phyloP scores from a whole-genome alignment of 495 filamentous ascomycete genomes.

The Lophiotrema nucula region DNA sequence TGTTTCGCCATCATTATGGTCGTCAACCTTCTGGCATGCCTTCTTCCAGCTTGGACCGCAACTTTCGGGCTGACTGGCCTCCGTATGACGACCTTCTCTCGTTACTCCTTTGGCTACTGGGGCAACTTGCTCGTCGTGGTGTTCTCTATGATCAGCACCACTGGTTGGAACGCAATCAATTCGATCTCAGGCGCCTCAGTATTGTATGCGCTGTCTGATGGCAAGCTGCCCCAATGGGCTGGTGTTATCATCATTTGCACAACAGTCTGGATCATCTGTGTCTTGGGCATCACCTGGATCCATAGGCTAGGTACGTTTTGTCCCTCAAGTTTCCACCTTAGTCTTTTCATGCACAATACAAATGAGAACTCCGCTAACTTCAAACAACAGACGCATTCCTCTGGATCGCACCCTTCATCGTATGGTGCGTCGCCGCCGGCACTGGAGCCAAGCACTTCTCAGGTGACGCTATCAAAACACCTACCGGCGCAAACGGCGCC shows the following conservation, averaged over 20 bases:
- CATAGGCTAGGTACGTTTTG: too few relatives aligned
- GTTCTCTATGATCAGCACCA: constrained; percentile 31
- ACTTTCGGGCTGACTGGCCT: constrained; percentile 42
- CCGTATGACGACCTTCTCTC: constrained; percentile 46
- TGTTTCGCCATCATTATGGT: constrained; percentile 32
- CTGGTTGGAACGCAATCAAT: constrained; percentile 33
- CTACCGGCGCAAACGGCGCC: constrained; percentile 26
- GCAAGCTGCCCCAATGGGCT: constrained; percentile 24
- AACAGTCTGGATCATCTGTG: constrained; percentile 30
- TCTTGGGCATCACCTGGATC: constrained; percentile 31
- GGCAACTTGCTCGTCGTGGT: constrained; percentile 28
- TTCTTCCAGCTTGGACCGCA: constrained; percentile 45
- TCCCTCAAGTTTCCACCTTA: too few relatives aligned
- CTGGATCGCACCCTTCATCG: constrained; percentile 44
- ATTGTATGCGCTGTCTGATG: constrained; percentile 24
- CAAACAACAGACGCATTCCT: constrained; percentile 39
- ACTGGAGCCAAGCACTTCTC: constrained; percentile 41
- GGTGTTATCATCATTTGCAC: constrained; percentile 33
- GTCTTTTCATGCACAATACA: too few relatives aligned
- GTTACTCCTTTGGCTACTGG: constrained; percentile 33
- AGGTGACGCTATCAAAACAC: constrained; percentile 30
- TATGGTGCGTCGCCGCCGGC: constrained; percentile 45
- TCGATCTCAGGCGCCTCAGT: constrained; percentile 27
- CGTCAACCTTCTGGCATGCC: constrained; percentile 34
- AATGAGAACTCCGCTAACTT: too few relatives aligned